phyloP scores from a whole-genome alignment of 768 basidiomycete species.

The Boletus eberwhitei region DNA sequence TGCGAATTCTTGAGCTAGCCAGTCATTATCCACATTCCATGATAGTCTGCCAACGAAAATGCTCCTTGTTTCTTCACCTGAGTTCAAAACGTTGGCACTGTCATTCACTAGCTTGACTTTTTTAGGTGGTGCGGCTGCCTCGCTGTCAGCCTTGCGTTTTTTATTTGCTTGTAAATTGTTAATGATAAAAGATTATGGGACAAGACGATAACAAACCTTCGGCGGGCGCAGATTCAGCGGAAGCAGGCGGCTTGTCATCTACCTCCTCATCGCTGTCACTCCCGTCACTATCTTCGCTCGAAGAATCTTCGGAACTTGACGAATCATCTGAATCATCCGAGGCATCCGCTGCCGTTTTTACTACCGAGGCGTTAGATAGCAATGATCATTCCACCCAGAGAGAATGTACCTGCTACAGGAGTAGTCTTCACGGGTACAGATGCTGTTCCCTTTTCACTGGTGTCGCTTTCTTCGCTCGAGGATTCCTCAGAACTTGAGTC shows the following conservation, averaged over 20 bases:
- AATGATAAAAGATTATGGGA: not conserved
- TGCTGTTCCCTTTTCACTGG: not conserved
- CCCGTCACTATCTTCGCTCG: not conserved
- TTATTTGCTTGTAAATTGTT: constrained; percentile 28
- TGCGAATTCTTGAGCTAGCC: constrained; percentile 87
- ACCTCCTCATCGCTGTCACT: constrained; percentile 7
- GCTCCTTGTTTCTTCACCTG: constrained; percentile 52
- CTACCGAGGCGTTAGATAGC: not conserved
- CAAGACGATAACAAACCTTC: constrained; percentile 34
- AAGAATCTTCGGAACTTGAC: constrained; percentile 3
- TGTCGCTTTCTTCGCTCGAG: constrained; percentile 4
- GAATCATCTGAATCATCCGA: not conserved
- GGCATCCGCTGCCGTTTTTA: not conserved
- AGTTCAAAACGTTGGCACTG: constrained; percentile 33
- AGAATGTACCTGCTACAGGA: constrained; percentile 30
- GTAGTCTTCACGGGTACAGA: constrained; percentile 42
- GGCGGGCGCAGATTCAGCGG: constrained; percentile 46
- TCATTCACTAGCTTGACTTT: constrained; percentile 76
- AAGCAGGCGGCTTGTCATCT: not conserved
- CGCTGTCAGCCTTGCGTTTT: constrained; percentile 81
- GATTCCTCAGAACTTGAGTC: constrained; percentile 13
- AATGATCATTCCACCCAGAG: not conserved
- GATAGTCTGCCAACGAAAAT: constrained; percentile 92
- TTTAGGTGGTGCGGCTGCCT: constrained; percentile 60
- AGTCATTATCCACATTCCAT: constrained; percentile 97